A percentile compares a stretch with the other conserved stretches of the same genome.
phyloP scores from a whole-genome alignment of 78 protist genomes.

The Cavenderia fasciculata region DNA sequence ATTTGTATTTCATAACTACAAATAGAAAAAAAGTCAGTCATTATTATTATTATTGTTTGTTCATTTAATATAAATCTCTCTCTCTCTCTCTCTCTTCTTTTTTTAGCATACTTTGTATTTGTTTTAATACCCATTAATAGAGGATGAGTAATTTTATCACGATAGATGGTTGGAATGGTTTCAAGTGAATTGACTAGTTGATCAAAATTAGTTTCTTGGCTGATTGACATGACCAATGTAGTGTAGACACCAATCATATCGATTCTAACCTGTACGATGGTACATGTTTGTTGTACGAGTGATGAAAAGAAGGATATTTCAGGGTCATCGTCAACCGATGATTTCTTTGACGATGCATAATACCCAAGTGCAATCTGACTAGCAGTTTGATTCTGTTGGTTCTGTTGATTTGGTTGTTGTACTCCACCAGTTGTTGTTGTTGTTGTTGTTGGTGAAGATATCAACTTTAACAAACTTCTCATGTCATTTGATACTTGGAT shows the following conservation, averaged over 20 bases:
- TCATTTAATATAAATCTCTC: too few relatives aligned
- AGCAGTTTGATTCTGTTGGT: too few relatives aligned
- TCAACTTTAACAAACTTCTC: not conserved
- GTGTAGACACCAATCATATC: slow-evolving; percentile 55
- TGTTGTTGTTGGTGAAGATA: not conserved
- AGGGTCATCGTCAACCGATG: slow-evolving; percentile 16
- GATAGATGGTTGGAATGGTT: slow-evolving; percentile 31
- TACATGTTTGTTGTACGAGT: slow-evolving; percentile 48
- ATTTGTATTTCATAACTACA: slow-evolving; percentile 60
- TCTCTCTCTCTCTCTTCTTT: too few relatives aligned
- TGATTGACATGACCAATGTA: not conserved
- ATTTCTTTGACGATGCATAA: too few relatives aligned
- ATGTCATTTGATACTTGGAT: slow-evolving; percentile 38
- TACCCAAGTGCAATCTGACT: too few relatives aligned
- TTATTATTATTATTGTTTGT: not conserved
- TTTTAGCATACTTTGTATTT: slow-evolving; percentile 35
- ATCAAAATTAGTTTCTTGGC: slow-evolving; percentile 3
- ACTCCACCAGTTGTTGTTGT: not conserved
- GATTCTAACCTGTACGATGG: slow-evolving; percentile 50
- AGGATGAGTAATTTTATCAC: slow-evolving; percentile 73
- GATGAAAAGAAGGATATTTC: slow-evolving; percentile 51
- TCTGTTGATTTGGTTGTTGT: not conserved
- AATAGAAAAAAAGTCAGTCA: not conserved
- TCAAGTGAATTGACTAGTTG: slow-evolving; percentile 18
- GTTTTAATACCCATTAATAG: slow-evolving; percentile 47